Conservation (phyloP, 2,329 filamentous ascomycete genomes). For the Hymenoscyphus fraxineus region DNA sequence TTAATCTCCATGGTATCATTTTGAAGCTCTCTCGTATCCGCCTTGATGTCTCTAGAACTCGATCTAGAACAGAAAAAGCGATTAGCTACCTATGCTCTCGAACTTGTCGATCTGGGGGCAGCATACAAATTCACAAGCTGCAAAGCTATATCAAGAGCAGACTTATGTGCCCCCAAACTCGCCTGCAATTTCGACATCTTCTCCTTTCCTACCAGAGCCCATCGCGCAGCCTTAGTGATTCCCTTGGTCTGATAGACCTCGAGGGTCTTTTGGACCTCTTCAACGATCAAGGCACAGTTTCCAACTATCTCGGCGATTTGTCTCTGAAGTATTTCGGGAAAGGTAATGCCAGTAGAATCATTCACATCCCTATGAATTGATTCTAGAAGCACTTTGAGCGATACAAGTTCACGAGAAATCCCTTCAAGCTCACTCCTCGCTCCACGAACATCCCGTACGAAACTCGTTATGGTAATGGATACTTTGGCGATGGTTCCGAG, state of each 20-base stretch:
- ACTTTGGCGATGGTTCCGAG: constrained; percentile 9
- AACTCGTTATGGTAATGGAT: constrained; percentile 7
- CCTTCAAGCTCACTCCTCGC: constrained; percentile 14
- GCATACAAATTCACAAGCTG: constrained; percentile 14
- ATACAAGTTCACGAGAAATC: constrained; percentile 15
- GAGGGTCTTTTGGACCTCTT: constrained; percentile 6
- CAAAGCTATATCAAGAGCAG: constrained; percentile 15
- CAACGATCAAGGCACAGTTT: constrained; percentile 12
- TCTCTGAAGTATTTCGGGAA: constrained; percentile 1
- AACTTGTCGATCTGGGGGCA: background rate
- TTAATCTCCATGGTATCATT: constrained; percentile 10
- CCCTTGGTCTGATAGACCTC: constrained; percentile 5
- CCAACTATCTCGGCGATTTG: constrained; percentile 11
- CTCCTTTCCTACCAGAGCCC: constrained; percentile 8
- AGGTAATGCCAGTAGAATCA: background rate
- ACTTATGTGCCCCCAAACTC: constrained; percentile 15
- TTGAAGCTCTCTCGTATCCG: constrained; percentile 8
- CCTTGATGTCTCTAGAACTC: constrained; percentile 7
- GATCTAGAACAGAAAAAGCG: background rate
- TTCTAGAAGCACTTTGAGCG: constrained; percentile 13
- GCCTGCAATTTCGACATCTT: constrained; percentile 10
- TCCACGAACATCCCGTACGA: constrained; percentile 13
- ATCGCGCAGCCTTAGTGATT: constrained; percentile 1
- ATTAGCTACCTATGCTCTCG: background rate
- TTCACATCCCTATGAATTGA: constrained; percentile 10